A percentile compares a stretch with the other conserved stretches of the same genome.
phyloP scores from a whole-genome alignment of 768 basidiomycete genomes.

The Suillus lakei region DNA sequence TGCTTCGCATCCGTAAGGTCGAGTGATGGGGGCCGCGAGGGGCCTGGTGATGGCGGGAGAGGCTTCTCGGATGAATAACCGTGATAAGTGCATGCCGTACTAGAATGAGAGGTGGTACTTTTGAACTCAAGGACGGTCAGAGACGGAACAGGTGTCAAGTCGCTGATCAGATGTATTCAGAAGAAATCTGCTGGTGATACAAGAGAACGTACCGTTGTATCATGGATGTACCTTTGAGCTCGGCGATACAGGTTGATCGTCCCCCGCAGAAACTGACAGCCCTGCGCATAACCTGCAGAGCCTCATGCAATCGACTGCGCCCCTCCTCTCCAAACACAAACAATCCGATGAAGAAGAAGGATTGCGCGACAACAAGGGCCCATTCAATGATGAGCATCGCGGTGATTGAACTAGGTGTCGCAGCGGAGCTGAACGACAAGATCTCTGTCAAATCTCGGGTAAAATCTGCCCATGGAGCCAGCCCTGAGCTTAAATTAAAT shows the following conservation, averaged over 20 bases:
- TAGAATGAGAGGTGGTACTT: slow-evolving; percentile 11
- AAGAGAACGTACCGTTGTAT: background rate
- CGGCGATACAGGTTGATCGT: background rate
- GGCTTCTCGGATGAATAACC: slow-evolving; percentile 13
- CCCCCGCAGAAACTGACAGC: background rate
- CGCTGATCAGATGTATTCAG: slow-evolving; percentile 21
- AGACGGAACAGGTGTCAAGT: slow-evolving; percentile 18
- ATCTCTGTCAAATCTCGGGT: slow-evolving; percentile 48
- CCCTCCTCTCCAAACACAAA: slow-evolving; percentile 54
- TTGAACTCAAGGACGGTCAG: slow-evolving; percentile 31
- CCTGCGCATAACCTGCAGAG: background rate
- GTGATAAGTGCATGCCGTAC: slow-evolving; percentile 16
- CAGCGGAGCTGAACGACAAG: slow-evolving; percentile 19
- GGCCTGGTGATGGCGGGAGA: slow-evolving; percentile 1
- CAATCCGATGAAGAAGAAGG: slow-evolving; percentile 57
- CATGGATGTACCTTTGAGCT: background rate
- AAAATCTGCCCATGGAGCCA: slow-evolving; percentile 51
- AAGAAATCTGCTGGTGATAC: background rate
- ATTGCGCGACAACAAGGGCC: slow-evolving; percentile 27
- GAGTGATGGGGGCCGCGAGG: slow-evolving; percentile 13
- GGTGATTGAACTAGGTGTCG: slow-evolving; percentile 34
- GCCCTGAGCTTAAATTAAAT: slow-evolving; percentile 31
- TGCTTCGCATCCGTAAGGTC: slow-evolving; percentile 9
- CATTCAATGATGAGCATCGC: slow-evolving; percentile 40
- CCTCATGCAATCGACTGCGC: slow-evolving; percentile 11